phyloP scores from a whole-genome alignment of 768 basidiomycete species.

The Pleurotus citrinopileatus region DNA sequence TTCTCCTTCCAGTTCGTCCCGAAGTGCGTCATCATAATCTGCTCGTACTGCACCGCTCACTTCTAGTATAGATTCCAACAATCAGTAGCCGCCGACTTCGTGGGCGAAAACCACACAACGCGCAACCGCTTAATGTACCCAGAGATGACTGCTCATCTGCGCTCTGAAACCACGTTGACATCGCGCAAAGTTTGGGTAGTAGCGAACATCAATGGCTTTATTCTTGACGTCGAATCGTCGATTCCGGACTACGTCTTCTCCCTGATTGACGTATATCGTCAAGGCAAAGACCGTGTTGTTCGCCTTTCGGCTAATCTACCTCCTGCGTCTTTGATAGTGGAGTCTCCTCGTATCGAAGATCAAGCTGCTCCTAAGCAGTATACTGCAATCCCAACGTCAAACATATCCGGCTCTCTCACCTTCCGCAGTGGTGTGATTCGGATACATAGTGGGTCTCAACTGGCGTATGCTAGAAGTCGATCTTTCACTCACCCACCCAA shows the following conservation, averaged over 20 bases:
- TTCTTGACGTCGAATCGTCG: conserved; percentile 78
- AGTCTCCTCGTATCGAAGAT: conserved; percentile 14
- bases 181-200: conserved; percentile 57
- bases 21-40: conserved; percentile 42
- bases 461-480: conserved; percentile 35
- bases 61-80: conserved; percentile 72
- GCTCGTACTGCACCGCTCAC: conserved; percentile 14
- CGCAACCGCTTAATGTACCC: conserved; percentile 77
- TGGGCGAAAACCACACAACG: conserved; percentile 62
- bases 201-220: conserved; percentile 80
- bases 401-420: conserved; percentile 60
- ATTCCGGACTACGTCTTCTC: conserved; percentile 79
- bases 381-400: conserved; percentile 49
- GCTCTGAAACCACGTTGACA: conserved; percentile 45
- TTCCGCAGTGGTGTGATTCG: conserved; percentile 87
- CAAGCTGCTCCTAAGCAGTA: conserved; percentile 26
- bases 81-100: conserved; percentile 65
- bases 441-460: conserved; percentile 53
- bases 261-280: conserved; percentile 81
- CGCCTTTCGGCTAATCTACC: conserved; percentile 57
- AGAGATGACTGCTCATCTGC: conserved; percentile 73
- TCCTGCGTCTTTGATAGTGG: conserved; percentile 32
- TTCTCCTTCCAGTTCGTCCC: conserved; percentile 87
- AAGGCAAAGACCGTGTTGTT: conserved; percentile 76
- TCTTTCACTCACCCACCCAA: conserved; percentile 29